Percentiles rank a stretch among this genome's conserved stretches.
Evolutionary conservation across 495 filamentous ascomycete species (phyloP).

Genomic region (Penicillium parvum): DNA sequence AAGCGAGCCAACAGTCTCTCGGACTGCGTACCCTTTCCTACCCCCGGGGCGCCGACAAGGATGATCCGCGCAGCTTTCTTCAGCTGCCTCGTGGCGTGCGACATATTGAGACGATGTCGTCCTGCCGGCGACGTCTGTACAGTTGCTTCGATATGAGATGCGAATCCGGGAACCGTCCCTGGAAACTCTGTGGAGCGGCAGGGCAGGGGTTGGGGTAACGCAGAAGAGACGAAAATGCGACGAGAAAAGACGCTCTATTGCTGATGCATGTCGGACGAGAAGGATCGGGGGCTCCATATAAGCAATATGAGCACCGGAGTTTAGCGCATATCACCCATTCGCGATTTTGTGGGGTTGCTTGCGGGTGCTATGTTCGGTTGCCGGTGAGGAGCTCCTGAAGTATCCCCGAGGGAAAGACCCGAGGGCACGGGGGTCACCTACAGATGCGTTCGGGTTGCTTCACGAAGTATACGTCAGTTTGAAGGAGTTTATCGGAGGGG

Average conservation of each 20-base stretch:
- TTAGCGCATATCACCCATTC: constrained; percentile 14
- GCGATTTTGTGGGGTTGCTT: constrained; percentile 24
- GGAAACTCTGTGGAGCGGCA: constrained; percentile 6
- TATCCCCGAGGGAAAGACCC: not conserved
- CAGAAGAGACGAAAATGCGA: not conserved
- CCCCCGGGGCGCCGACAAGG: constrained; percentile 87
- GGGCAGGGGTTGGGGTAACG: not conserved
- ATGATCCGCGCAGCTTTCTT: constrained; percentile 86
- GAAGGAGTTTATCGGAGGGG: not conserved
- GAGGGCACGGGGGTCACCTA: constrained; percentile 5
- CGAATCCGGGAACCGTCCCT: constrained; percentile 9
- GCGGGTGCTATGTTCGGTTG: constrained; percentile 29
- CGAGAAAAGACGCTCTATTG: constrained; percentile 3
- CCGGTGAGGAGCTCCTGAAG: constrained; percentile 32
- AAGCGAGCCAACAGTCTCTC: constrained; percentile 81
- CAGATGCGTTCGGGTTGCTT: not conserved
- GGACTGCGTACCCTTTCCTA: constrained; percentile 92
- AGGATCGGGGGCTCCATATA: not conserved
- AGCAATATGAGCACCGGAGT: constrained; percentile 4
- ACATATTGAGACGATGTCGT: constrained; percentile 13
- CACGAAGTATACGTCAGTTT: not conserved
- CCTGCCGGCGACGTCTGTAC: not conserved
- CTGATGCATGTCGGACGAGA: constrained; percentile 4
- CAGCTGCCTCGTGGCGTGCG: constrained; percentile 46
- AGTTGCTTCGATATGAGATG: constrained; percentile 6